A percentile compares a stretch with the other conserved stretches of the same genome.
phyloP scores from a whole-genome alignment of 768 basidiomycete species.

The Rhodotorula paludigena region DNA sequence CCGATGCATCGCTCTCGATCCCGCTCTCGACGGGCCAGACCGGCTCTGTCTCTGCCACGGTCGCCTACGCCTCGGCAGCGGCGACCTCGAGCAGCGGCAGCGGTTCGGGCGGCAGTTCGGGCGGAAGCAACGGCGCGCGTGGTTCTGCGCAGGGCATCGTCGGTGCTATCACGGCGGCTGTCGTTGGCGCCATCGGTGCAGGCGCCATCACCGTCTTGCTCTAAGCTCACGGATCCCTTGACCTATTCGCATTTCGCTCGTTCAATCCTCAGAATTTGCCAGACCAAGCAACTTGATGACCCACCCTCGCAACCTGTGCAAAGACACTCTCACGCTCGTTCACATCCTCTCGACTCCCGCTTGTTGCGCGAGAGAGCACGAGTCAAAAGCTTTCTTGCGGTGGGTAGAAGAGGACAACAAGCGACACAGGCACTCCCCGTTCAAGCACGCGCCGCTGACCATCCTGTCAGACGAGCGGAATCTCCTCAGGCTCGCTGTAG shows the following conservation, averaged over 20 bases:
- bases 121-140: background rate
- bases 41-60: conserved; percentile 17
- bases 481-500: background rate
- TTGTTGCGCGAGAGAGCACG: background rate
- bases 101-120: background rate
- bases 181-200: background rate
- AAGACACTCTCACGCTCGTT: background rate
- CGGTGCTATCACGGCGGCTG: conserved; percentile 4
- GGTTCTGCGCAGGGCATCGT: conserved; percentile 1
- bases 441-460: background rate
- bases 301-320: background rate
- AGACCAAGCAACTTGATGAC: background rate
- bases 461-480: background rate
- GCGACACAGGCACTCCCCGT: too few species aligned
- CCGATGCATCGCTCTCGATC: conserved; percentile 12
- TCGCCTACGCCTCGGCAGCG: conserved; percentile 1
- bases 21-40: conserved; percentile 26
- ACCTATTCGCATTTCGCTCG: background rate
- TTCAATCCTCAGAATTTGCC: background rate
- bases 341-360: background rate
- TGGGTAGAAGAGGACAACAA: background rate
- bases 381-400: background rate
- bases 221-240: background rate
- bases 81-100: background rate
- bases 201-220: background rate